Evolutionary conservation across 805 yeast genomes (phyloP).

Genomic region (Jamesozyma hellenica): DNA sequence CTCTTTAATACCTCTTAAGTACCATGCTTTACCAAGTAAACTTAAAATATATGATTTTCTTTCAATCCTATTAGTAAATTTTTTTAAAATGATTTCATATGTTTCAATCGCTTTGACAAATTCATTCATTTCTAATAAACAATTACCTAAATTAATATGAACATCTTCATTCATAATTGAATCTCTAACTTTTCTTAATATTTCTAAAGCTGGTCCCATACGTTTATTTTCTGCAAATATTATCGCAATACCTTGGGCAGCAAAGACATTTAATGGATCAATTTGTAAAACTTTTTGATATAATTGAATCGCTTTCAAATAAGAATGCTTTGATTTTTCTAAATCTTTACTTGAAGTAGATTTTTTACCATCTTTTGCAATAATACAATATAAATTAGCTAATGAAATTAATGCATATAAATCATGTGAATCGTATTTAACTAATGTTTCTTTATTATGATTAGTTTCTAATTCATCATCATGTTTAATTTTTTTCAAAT

Average conservation of each 20-base stretch:
- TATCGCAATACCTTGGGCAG: constrained; percentile 96
- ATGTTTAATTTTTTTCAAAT: constrained; percentile 43
- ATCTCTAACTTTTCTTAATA: constrained; percentile 81
- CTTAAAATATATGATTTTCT: constrained; percentile 59
- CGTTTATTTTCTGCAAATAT: constrained; percentile 80
- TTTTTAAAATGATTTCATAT: constrained; percentile 68
- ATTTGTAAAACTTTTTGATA: constrained; percentile 78
- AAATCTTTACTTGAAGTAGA: constrained; percentile 30
- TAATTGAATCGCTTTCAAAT: constrained; percentile 82
- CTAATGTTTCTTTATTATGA: constrained; percentile 78
- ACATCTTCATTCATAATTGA: constrained; percentile 77
- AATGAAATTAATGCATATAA: constrained; percentile 78
- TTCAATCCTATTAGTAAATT: constrained; percentile 41
- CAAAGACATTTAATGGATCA: constrained; percentile 81
- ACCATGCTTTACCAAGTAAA: constrained; percentile 83
- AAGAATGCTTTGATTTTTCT: constrained; percentile 58
- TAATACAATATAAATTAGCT: constrained; percentile 74
- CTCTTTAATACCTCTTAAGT: constrained; percentile 61
- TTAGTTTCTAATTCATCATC: constrained; percentile 51
- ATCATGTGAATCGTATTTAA: constrained; percentile 78
- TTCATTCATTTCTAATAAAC: constrained; percentile 71
- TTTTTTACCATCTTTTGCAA: constrained; percentile 66
- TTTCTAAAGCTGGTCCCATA: constrained; percentile 66
- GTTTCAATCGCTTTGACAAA: constrained; percentile 79
- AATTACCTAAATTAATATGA: constrained; percentile 81